Conservation (phyloP, 2,329 filamentous ascomycete species). For the Xylaria sp. region DNA sequence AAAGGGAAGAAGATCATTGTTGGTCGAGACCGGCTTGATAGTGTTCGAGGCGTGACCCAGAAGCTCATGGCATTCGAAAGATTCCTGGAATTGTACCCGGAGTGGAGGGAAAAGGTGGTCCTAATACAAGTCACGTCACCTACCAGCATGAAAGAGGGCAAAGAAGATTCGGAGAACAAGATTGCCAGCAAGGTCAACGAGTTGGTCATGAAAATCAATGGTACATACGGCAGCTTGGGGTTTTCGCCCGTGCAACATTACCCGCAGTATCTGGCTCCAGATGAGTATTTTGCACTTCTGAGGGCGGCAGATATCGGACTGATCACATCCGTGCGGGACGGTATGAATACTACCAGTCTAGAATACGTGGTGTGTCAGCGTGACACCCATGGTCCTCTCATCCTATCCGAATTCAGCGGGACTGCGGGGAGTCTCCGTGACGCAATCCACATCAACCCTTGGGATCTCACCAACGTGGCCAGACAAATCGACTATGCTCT, state of each 20-base stretch:
- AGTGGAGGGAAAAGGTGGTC: conserved; percentile 92
- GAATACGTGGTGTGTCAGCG: conserved; percentile 96
- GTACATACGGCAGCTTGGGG: conserved; percentile 85
- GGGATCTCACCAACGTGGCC: conserved; percentile 88
- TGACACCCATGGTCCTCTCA: conserved; percentile 85
- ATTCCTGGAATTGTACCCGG: conserved; percentile 88
- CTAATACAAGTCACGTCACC: conserved; percentile 95
- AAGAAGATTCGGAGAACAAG: conserved; percentile 80
- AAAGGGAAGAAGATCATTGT: conserved; percentile 95
- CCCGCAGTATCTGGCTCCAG: conserved; percentile 87
- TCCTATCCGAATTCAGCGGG: conserved; percentile 95
- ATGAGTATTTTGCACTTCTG: conserved; percentile 95
- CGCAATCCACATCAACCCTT: conserved; percentile 96
- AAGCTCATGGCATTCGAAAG: conserved; percentile 94
- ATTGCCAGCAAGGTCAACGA: conserved; percentile 90
- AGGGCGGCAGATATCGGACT: conserved; percentile 90
- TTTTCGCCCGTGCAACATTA: conserved; percentile 95
- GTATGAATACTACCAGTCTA: conserved; percentile 97
- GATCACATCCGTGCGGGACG: conserved; percentile 94
- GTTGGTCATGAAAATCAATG: conserved; percentile 91
- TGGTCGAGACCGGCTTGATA: conserved; percentile 92
- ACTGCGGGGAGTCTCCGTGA: conserved; percentile 86
- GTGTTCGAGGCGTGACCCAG: conserved; percentile 91
- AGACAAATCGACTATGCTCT: conserved; percentile 84
- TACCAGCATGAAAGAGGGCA: conserved; percentile 80